Base-by-base conservation (phyloP, 2,329 filamentous ascomycete species). In the Ceratocystis smalleyi region DNA sequence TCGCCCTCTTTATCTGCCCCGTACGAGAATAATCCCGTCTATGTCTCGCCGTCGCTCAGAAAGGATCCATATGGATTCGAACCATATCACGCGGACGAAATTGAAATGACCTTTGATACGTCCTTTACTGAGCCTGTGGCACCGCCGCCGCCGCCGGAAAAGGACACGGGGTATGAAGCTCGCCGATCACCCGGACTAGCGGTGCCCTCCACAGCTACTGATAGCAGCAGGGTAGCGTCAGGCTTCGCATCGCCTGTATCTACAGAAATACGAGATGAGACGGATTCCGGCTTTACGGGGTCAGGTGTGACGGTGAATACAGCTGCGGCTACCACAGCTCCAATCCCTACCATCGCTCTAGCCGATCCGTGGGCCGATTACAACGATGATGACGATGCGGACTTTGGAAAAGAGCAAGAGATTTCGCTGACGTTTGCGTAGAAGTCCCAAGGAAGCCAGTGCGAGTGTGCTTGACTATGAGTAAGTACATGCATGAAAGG, bases 381-480 rank as follows among this genome's bases (percentile, higher is more conserved):
- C 7, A 79, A 81, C 57, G 85, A 89, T 55, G 82, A 86, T 35
- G 57, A 60, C 19, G 64, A 62, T 60, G 64, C 5, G 17, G 81
- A 87, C 62, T 87, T 87, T 75, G 85, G 84, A 19, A 80, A 82
- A 70, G 87, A 90, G 73, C 83, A 84, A 71, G 87, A 90, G 73
- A 88, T 92, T 68, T 81, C 82, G 40, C 87, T 92, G 86, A 90
- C 86, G 68, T 92, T 92, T 82, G 88, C 86, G 73, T 89, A 76
- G 61, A 40, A 40, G 10, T 40, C 35, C 35, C 5, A 40, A 40
- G 35, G 35, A 40, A 43, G 10, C 6, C 8, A 30, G 10, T 35
- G 54, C 12, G 22, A n/a, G 15, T 17, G 17, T 30, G 27, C 24
- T 4, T 30, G 27, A 4, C 15, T 15, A 43, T 45, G 12, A n/a